A percentile compares a stretch with the other conserved stretches of the same genome.
Conservation (phyloP, 257 asterid genomes). For the Solanum peruvianum region DNA sequence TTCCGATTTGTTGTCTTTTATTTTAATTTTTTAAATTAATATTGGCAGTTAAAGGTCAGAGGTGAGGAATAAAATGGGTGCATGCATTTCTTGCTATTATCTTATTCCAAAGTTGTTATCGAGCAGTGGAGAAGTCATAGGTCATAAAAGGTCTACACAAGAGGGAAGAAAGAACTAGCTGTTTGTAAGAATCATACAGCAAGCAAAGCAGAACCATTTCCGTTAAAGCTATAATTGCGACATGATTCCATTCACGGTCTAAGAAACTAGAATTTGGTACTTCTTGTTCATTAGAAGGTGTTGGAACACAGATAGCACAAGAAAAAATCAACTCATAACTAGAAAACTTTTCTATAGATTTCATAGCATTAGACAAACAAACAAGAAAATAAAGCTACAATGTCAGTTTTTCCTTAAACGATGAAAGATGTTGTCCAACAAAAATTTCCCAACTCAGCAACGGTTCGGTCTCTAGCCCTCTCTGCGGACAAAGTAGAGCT, state of each 20-base stretch:
- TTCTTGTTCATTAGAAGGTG: neutral
- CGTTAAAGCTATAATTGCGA: neutral
- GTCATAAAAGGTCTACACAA: neutral
- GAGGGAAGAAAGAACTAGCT: neutral
- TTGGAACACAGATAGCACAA: neutral
- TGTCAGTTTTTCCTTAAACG: neutral
- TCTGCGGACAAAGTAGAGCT: slow-evolving; percentile 9
- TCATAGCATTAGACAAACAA: neutral
- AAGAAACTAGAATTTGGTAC: neutral
- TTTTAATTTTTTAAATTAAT: neutral
- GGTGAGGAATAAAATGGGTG: neutral
- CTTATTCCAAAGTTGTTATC: neutral
- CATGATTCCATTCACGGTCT: neutral
- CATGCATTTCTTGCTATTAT: neutral
- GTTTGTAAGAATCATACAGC: neutral
- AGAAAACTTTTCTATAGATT: neutral
- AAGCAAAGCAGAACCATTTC: neutral
- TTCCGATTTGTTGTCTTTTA: neutral
- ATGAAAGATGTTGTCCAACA: neutral
- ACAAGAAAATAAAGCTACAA: neutral
- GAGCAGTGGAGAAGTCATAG: neutral
- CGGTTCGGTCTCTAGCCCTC: neutral
- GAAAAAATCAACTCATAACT: neutral
- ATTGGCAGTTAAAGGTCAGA: neutral
- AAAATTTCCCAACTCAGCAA: neutral